Evolutionary conservation across 2,329 filamentous ascomycete species (phyloP), one percentile per base, ranked within the genome.

Genomic region (Helotiales sp.): DNA sequence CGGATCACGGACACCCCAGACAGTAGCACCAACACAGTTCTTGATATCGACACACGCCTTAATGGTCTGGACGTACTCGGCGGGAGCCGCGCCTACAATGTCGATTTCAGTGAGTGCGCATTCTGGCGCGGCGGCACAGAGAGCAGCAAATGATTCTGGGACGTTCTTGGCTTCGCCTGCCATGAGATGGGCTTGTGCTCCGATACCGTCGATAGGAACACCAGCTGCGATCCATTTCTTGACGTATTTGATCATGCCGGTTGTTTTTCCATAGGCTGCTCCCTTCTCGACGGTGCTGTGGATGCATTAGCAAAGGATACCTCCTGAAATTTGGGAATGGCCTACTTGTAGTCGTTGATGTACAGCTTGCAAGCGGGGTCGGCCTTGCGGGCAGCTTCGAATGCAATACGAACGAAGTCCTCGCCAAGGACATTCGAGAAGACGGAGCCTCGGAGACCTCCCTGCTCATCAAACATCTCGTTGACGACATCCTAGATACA

Each of bases 291-390:
- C 55, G 37, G 45, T 58, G 62, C 30, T 54, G 22, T 26, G 6
- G 2, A 5, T 20, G 17, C n/a, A n/a, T 40, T 40, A 40, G 34
- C 15, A 40, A 3, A 11, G 34, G 34, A 40, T 7, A 11, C 7
- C 11, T 40, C 15, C 3, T 40, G 34, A 40, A n/a, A n/a, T n/a
- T 40, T 3, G 34, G 40, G 17, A 45, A 10, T 2, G 50, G 8
- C 54, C 1, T 57, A 57, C 54, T 91, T 91, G 79, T 84, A 87
- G 77, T 93, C 90, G 79, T 93, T 93, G 80, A 93, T 91, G 81
- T 91, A 93, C 45, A 93, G 83, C 79, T 89, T 90, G 2, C 88
- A 89, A 65, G 79, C 73, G 1, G 90, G 89, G 76, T 93, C 91
- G 17, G 88, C 89, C 7, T 82, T 82, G 60, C 86, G 85, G 20